Conservation (phyloP, 352 stramenopile genomes). For the Pythium dissimile region DNA sequence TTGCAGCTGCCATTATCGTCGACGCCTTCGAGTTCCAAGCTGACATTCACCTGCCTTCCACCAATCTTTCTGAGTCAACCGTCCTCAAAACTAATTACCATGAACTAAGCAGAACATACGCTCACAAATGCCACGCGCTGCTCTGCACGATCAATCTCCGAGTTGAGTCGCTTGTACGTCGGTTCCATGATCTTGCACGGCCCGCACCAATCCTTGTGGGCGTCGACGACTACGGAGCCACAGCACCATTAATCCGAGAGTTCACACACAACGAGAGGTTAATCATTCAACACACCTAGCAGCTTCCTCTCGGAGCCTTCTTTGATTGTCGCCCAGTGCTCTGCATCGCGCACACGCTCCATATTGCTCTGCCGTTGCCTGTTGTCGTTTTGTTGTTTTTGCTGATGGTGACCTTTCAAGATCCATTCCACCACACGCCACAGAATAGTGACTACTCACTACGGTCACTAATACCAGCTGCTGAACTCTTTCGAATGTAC, state of each 20-base stretch:
- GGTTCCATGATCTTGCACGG: conserved; percentile 76
- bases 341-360: conserved; percentile 49
- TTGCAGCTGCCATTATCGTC: conserved; percentile 64
- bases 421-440: not conserved
- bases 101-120: conserved; percentile 35
- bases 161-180: conserved; percentile 60
- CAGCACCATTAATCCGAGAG: not conserved
- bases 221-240: conserved; percentile 44
- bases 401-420: conserved; percentile 5
- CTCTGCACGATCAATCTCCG: conserved; percentile 56
- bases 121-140: conserved; percentile 50
- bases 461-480: too few relatives aligned
- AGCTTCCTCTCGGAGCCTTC: conserved; percentile 64
- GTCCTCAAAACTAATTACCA: too few relatives aligned
- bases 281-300: conserved; percentile 29
- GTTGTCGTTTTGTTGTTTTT: not conserved
- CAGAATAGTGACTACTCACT: not conserved
- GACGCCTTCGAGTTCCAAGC: conserved; percentile 42
- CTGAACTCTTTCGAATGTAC: too few relatives aligned
- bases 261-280: not conserved
- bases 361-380: conserved; percentile 10
- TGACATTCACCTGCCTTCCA: conserved; percentile 39
- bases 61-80: not conserved
- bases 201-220: conserved; percentile 69
- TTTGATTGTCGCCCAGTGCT: conserved; percentile 54